Conservation (phyloP, 2,329 filamentous ascomycete species). For the Periglandula ipomoeae region DNA sequence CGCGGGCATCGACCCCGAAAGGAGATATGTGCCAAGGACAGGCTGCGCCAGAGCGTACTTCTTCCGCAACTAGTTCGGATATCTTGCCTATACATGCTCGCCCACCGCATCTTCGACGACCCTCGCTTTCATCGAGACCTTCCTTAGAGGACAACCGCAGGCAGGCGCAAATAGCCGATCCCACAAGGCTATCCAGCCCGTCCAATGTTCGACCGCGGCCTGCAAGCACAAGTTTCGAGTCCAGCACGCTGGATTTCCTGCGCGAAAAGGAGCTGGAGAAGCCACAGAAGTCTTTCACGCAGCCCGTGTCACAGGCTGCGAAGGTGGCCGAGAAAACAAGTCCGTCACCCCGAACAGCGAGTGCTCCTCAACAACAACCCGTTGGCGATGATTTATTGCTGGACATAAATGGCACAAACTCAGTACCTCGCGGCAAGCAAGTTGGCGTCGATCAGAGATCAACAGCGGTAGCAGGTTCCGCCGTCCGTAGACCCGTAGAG, state of each 20-base stretch:
- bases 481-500: slow-evolving; percentile 76
- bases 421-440: slow-evolving; percentile 40
- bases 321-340: neutral
- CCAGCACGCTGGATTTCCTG: slow-evolving; percentile 66
- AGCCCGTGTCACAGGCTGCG: neutral
- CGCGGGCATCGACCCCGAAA: slow-evolving; percentile 29
- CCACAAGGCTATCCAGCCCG: slow-evolving; percentile 18
- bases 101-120: slow-evolving; percentile 16
- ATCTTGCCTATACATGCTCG: slow-evolving; percentile 13
- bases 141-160: slow-evolving; percentile 15
- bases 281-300: slow-evolving; percentile 19
- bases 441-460: slow-evolving; percentile 51
- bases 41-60: slow-evolving; percentile 3
- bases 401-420: slow-evolving; percentile 58
- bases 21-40: slow-evolving; percentile 12
- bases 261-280: slow-evolving; percentile 60
- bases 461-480: slow-evolving; percentile 62
- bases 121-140: slow-evolving; percentile 12
- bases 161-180: slow-evolving; percentile 13
- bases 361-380: neutral
- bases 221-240: slow-evolving; percentile 73
- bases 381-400: slow-evolving; percentile 58
- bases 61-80: neutral
- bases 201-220: slow-evolving; percentile 53
- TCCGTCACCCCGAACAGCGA: neutral